Conservation (phyloP, 441 rosid genomes). For the Pelargonium myrrhifolium region DNA sequence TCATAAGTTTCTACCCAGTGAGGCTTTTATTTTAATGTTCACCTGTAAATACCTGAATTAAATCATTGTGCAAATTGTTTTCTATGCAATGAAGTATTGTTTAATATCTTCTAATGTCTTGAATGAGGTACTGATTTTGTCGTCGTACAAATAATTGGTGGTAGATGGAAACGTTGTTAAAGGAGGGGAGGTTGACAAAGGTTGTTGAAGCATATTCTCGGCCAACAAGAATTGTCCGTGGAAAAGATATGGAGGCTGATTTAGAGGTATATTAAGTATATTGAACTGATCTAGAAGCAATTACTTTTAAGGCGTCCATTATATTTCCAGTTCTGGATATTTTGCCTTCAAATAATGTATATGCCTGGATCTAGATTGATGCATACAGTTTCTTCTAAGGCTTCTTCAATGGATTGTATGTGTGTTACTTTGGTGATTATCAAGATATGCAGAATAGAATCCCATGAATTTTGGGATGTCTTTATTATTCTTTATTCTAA, state of each 20-base stretch:
- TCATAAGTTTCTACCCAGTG: background rate
- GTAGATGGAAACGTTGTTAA: slow-evolving; percentile 73
- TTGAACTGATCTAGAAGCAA: background rate
- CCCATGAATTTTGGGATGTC: no score
- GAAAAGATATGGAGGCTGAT: slow-evolving; percentile 60
- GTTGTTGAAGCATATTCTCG: slow-evolving; percentile 94
- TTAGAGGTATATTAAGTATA: slow-evolving; percentile 41
- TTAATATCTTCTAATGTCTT: background rate
- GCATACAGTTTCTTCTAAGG: no score
- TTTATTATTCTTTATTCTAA: no score
- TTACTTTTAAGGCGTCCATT: no score
- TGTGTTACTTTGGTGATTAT: no score
- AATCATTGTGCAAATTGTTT: background rate
- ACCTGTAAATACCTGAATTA: background rate
- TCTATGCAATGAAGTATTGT: background rate
- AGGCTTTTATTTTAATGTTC: background rate
- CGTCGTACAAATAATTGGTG: slow-evolving; percentile 18
- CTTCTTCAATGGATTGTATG: no score
- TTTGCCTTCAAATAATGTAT: background rate
- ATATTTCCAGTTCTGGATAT: background rate
- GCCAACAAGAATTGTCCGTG: slow-evolving; percentile 91
- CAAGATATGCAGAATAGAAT: no score
- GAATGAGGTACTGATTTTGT: background rate
- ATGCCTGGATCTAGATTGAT: no score
- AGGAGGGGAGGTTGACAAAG: slow-evolving; percentile 55